Evolutionary conservation across 2,329 filamentous ascomycete species (phyloP), one percentile per base, ranked within the genome.

Genomic region (Xylaria sp.): DNA sequence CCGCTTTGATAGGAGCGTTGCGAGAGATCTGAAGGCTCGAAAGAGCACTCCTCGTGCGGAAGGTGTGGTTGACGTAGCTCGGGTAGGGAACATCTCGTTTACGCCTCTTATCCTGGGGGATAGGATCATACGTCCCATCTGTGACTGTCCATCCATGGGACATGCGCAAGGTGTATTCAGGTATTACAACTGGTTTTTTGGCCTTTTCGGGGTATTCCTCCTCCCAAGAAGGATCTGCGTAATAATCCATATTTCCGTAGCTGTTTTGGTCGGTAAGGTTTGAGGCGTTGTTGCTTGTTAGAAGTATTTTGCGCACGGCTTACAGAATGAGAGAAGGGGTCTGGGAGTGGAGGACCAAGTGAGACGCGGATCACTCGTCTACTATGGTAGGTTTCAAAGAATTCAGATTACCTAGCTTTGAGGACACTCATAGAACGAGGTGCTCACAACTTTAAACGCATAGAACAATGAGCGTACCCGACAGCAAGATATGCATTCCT

Each of bases 11-110:
- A 7, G 74, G 75, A 2, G 73, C 69, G 28, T 76, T 50, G 23
- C 63, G 62, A 3, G 70, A 59, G 23, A 77, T 28, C 60, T 77
- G 75, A n/a, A 77, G 76, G 36, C 41, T 71, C 41, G 61, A 72
- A 3, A 77, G 72, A 9, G 68, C 75, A 34, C 52, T 48, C 66
- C 70, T 72, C 20, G 74, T 28, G 48, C 70, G 69, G 34, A 64
- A 70, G 0, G 67, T 55, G 9, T 66, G 20, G 10, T 68, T 56
- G 28, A 73, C 53, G 58, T 56, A 71, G 15, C 8, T 63, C 9
- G 75, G 72, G 43, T 59, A 61, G 7, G 75, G 76, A 7, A 73
- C 70, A 36, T 77, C 72, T 46, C 43, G 68, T 64, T 71, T 75
- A 23, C 60, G 66, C 32, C 72, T 72, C 61, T 69, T 73, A 28